Evolutionary conservation across 176 grass and related monocot genomes (phyloP).

Genomic region (Otatea glauca): DNA sequence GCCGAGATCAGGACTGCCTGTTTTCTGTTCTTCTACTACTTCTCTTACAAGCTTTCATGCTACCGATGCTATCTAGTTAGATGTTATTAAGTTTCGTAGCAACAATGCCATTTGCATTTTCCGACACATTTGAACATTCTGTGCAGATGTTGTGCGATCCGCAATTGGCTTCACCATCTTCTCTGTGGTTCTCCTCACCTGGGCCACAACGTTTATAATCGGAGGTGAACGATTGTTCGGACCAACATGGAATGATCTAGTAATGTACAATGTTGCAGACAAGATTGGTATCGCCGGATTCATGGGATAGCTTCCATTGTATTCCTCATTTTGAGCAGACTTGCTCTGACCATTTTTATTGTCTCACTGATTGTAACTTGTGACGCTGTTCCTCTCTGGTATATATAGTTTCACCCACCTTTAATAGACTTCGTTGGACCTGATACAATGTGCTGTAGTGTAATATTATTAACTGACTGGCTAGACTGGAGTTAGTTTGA

Average conservation of each 20-base stretch:
- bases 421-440: too few species aligned
- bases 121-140: conserved; percentile 1
- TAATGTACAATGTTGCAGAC: conserved; percentile 90
- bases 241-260: conserved; percentile 78
- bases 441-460: not conserved
- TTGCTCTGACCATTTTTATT: conserved; percentile 3
- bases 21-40: not conserved
- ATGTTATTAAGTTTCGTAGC: not conserved
- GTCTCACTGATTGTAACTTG: not conserved
- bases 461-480: not conserved
- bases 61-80: not conserved
- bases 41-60: not conserved
- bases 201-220: conserved; percentile 72
- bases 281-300: conserved; percentile 71
- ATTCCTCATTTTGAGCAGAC: not conserved
- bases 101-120: not conserved
- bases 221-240: conserved; percentile 83
- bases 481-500: not conserved
- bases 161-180: conserved; percentile 72
- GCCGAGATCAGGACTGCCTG: not conserved
- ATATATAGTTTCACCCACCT: not conserved
- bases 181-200: conserved; percentile 64
- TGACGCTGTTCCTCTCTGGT: not conserved
- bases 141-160: conserved; percentile 81
- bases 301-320: conserved; percentile 50